Base-by-base conservation (phyloP, 2,329 filamentous ascomycete genomes). In the Diplodia seriata region DNA sequence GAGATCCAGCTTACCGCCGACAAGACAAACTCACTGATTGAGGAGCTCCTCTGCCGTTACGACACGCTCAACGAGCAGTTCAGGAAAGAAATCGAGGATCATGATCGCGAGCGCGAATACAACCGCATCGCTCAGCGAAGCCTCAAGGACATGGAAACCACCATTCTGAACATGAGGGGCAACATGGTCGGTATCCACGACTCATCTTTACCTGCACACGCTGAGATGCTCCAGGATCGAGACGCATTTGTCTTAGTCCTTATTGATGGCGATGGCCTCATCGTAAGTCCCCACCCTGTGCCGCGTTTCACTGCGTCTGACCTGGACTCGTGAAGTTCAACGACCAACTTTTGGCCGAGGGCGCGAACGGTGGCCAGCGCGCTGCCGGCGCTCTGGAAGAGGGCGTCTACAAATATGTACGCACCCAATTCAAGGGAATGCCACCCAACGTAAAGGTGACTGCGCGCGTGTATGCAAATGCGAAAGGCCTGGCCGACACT, bases 181-280 rank as follows among this genome's bases (percentile, higher is more conserved):
- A 70, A 73, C 56, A 69, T 79, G 66, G 76, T 77, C 23, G 11
- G 55, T 47, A 40, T 70, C 55, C 14, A 18, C 43, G 47, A 23
- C 31, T 57, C 33, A 7, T 31, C 68, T 65, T 29, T 53, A 69
- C 15, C 29, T 20, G 56, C 68, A 67, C 49, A 53, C 20, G 29
- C 61, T 67, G 23, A 51, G 66, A 31, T 23, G 23, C 20, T 57
- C 18, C 59, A 61, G 61, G 43, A 63, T 31, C 66, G 63, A 23
- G 67, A 69, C 14, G 81, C 85, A 4, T 87, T 85, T 71, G 78
- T 87, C 50, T 74, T 85, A 18, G 79, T 86, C 38, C 77, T 88
- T 43, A 79, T 88, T 59, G 85, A 88, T 71, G 85, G 84, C 50
- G 84, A 87, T 70, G 83, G 82, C 54, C 83, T 86, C 75, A 81